Base-by-base conservation (phyloP, 2,329 filamentous ascomycete genomes). In the Magnaporthiopsis incrustans region DNA sequence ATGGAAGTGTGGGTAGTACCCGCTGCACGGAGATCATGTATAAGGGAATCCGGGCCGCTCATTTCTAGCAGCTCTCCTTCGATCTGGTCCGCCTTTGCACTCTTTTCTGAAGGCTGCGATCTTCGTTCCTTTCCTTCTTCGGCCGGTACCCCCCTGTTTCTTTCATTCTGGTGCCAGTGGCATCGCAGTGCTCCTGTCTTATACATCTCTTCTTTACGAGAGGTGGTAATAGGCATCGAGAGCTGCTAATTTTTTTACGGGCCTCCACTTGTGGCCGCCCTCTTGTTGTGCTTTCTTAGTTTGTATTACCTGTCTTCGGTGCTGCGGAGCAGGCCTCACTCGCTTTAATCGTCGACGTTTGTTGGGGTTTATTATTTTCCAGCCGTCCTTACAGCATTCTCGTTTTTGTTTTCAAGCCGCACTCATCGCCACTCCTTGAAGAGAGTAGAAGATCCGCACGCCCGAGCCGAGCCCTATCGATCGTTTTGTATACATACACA, bases 301-400 rank as follows among this genome's bases (percentile, higher is more conserved):
- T 38, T 14, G 14, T 38, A 18, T 14, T 38, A 38, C 35, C 57
- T 59, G 57, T 32, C 27, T 59, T 59, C 57, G 57, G 30, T 59
- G 57, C 30, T 59, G 25, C 57, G 57, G 57, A 59, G 57, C 57
- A 59, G 57, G 57, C 57, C 57, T 59, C 57, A 59, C 30, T 59
- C 57, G 57, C 30, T 59, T 27, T 25, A 27, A 57, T 57, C 56
- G 56, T 26, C 56, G 26, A 25, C 56, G n/a, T 57, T 26, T 8
- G 15, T 57, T 8, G n/a, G 8, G 15, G 5, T 8, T 26, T 27
- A 33, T 8, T 57, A 3, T 25, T 27, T 59, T 32, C 27, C 57
- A 27, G 11, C 27, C 12, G 25, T 59, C 8, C 32, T 30, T 32
- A 2, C 25, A 22, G n/a, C n/a, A 27, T 57, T 26, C n/a, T 25